A percentile compares a stretch with the other conserved stretches of the same genome.
phyloP scores from a whole-genome alignment of 2,329 filamentous ascomycete genomes.

The Penicillium sp. region DNA sequence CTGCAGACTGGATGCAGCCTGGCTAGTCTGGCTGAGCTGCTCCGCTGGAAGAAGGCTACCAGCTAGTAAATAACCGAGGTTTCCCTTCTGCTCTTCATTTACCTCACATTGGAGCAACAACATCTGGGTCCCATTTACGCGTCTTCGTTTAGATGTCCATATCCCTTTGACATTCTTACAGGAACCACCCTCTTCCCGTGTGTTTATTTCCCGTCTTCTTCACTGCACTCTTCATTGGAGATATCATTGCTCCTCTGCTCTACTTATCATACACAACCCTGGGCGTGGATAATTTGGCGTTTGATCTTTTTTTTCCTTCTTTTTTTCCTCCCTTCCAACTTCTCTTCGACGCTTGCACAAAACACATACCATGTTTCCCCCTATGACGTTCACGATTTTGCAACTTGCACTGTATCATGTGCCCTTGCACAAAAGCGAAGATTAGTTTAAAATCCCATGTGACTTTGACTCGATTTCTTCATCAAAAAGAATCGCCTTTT shows the following conservation, averaged over 20 bases:
- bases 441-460: conserved; percentile 10
- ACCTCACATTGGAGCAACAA: conserved; percentile 28
- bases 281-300: conserved; percentile 35
- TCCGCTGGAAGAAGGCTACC: conserved; percentile 62
- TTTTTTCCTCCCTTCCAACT: neutral
- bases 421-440: conserved; percentile 15
- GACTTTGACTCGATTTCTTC: neutral
- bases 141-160: conserved; percentile 24
- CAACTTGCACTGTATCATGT: conserved; percentile 12
- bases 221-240: conserved; percentile 2
- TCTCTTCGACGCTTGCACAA: conserved; percentile 10
- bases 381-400: conserved; percentile 16
- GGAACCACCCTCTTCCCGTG: conserved; percentile 1
- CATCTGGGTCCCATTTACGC: conserved; percentile 34
- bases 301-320: conserved; percentile 10
- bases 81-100: conserved; percentile 2
- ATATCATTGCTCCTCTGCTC: conserved; percentile 2
- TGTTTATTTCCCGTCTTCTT: neutral
- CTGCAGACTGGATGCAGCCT: conserved; percentile 85
- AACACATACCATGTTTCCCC: conserved; percentile 13
- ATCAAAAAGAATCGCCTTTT: too few species aligned
- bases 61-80: conserved; percentile 30
- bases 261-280: conserved; percentile 20
- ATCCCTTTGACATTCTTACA: conserved; percentile 26
- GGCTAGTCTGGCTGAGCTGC: conserved; percentile 76